These are phyloP conservation scores for Pleurotus cornucopiae DNA, from an alignment of 768 basidiomycete genomes.

Conservation along the genomic window DNA sequence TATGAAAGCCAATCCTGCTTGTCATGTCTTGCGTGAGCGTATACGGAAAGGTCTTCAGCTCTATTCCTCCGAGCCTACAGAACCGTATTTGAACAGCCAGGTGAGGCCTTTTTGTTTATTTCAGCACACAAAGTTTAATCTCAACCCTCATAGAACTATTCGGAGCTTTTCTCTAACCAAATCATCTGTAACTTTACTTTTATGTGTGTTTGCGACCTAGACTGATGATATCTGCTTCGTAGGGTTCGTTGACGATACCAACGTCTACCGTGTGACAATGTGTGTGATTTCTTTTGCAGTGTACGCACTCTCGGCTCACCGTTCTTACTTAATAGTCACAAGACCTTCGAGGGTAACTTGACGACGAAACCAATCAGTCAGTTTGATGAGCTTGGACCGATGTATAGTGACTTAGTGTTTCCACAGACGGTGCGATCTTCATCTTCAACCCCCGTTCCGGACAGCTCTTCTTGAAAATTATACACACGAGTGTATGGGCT, in stretches of 20 bases:
- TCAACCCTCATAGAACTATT: conserved; percentile 59
- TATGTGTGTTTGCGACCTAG: neutral
- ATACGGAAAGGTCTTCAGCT: conserved; percentile 97
- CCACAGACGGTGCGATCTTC: conserved; percentile 86
- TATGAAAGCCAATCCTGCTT: conserved; percentile 99
- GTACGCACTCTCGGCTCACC: neutral
- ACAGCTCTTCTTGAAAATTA: conserved; percentile 97
- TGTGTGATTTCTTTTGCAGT: conserved; percentile 23
- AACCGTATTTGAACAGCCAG: conserved; percentile 98
- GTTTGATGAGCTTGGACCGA: conserved; percentile 17
- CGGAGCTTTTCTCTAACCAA: conserved; percentile 95
- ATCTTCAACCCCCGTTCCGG: conserved; percentile 99
- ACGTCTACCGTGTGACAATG: conserved; percentile 99
- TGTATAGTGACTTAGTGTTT: conserved; percentile 8
- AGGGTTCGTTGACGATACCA: conserved; percentile 99
- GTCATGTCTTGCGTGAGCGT: conserved; percentile 96
- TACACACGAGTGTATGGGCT: conserved; percentile 99
- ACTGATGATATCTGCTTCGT: conserved; percentile 4
- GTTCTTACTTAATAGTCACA: conserved; percentile 55
- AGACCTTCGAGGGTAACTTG: conserved; percentile 99
- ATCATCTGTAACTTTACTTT: conserved; percentile 69
- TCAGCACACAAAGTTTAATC: too few relatives aligned
- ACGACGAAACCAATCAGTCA: conserved; percentile 97
- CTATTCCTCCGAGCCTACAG: conserved; percentile 98
- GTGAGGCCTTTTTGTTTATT: conserved; percentile 20